These are phyloP conservation scores for Globisporangium cystogenes DNA, from an alignment of 352 stramenopile species.

Conservation along the genomic window DNA sequence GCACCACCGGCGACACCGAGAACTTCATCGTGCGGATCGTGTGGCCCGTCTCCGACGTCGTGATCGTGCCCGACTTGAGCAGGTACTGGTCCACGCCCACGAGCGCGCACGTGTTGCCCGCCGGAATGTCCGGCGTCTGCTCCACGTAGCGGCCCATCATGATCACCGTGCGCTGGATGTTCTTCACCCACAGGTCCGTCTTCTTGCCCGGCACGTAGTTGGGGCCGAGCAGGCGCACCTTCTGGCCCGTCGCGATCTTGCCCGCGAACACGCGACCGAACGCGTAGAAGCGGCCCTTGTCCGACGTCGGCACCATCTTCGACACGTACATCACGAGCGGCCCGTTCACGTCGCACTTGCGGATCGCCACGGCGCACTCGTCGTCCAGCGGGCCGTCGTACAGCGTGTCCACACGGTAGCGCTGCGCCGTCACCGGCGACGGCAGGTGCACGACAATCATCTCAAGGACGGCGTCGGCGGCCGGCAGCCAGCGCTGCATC, in stretches of 20 bases:
- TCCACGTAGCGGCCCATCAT: conserved; percentile 99
- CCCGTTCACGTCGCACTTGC: conserved; percentile 97
- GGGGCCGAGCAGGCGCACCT: conserved; percentile 98
- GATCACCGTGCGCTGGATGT: conserved; percentile 99
- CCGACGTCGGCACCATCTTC: conserved; percentile 99
- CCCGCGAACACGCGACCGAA: conserved; percentile 99
- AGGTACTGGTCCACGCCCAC: conserved; percentile 99
- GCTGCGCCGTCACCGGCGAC: conserved; percentile 95
- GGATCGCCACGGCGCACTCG: conserved; percentile 95
- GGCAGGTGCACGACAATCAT: conserved; percentile 99
- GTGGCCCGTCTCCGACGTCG: conserved; percentile 96
- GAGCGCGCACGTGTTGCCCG: conserved; percentile 99
- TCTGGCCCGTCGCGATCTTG: conserved; percentile 98
- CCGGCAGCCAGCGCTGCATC: conserved; percentile 99
- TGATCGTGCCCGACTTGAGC: conserved; percentile 99
- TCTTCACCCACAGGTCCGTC: conserved; percentile 99
- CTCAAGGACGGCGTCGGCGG: conserved; percentile 97
- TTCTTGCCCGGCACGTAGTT: conserved; percentile 99
- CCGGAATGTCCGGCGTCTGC: conserved; percentile 97
- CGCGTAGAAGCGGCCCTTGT: conserved; percentile 98
- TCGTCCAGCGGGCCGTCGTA: conserved; percentile 99
- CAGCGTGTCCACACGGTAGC: conserved; percentile 98
- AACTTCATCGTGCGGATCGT: conserved; percentile 99
- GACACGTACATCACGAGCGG: conserved; percentile 99
- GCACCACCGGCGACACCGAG: conserved; percentile 98